phyloP scores from a whole-genome alignment of 768 basidiomycete species.

The Rhizopogon vinicolor region DNA sequence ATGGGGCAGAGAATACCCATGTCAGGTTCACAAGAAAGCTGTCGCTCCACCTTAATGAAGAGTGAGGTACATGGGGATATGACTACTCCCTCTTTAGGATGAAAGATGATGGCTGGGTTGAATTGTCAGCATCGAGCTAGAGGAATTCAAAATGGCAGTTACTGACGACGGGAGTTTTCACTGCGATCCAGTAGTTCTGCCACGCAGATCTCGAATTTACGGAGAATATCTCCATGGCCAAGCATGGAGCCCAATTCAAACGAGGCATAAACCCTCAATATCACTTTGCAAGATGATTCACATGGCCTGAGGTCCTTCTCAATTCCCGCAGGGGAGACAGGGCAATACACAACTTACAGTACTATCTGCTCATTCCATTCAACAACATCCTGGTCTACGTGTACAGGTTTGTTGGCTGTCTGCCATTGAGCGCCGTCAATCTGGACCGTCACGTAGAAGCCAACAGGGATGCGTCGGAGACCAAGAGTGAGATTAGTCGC shows the following conservation, averaged over 20 bases:
- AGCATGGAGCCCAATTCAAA: constrained; percentile 5
- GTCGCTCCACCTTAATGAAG: background rate
- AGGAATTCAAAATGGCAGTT: background rate
- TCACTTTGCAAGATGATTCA: background rate
- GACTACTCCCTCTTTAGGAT: background rate
- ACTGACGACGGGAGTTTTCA: background rate
- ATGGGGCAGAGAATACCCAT: too few relatives aligned
- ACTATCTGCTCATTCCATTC: constrained; percentile 1
- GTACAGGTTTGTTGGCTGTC: background rate
- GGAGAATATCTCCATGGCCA: constrained; percentile 4
- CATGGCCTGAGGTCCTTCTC: background rate
- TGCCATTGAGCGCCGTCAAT: background rate
- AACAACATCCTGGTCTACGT: background rate
- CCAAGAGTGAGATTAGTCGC: constrained; percentile 3
- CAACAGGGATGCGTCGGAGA: constrained; percentile 4
- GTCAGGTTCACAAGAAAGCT: background rate
- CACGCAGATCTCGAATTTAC: background rate
- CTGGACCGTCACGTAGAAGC: constrained; percentile 4
- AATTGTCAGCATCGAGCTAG: background rate
- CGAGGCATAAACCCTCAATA: constrained; percentile 1
- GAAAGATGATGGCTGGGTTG: background rate
- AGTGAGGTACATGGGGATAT: background rate
- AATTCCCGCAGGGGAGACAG: background rate
- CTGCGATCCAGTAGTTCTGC: background rate
- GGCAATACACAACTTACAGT: background rate